These are phyloP conservation scores for Helicocarpus griseus DNA, from an alignment of 2,329 filamentous ascomycete genomes.

Conservation along the genomic window DNA sequence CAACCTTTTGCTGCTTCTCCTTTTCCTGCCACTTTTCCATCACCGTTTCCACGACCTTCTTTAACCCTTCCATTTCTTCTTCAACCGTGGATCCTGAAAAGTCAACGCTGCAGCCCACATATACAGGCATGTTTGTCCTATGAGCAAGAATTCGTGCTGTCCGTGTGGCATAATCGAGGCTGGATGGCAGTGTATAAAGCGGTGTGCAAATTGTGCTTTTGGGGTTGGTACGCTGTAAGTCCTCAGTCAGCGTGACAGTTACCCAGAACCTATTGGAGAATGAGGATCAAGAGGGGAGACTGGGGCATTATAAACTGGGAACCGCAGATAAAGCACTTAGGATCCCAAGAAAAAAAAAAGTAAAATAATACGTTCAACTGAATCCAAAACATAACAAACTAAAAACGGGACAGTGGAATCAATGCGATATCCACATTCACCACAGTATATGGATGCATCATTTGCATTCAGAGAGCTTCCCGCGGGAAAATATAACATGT, in stretches of 20 bases:
- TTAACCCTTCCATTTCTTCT: conserved; percentile 88
- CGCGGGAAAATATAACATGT: neutral
- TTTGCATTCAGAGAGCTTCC: too few relatives aligned
- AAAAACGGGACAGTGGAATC: too few relatives aligned
- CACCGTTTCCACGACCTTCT: conserved; percentile 61
- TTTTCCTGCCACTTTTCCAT: conserved; percentile 38
- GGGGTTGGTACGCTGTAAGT: conserved; percentile 28
- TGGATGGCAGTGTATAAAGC: conserved; percentile 62
- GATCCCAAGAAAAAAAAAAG: too few relatives aligned
- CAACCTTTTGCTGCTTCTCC: neutral
- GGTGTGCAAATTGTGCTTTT: conserved; percentile 61
- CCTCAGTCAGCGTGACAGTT: neutral
- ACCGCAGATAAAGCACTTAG: too few relatives aligned
- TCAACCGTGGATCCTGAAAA: conserved; percentile 74
- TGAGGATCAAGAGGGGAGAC: too few relatives aligned
- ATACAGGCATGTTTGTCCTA: conserved; percentile 64
- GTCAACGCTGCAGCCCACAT: conserved; percentile 80
- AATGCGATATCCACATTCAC: too few relatives aligned
- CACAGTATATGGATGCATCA: too few relatives aligned
- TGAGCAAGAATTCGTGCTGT: conserved; percentile 75
- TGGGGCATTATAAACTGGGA: too few relatives aligned
- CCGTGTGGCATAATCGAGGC: conserved; percentile 76
- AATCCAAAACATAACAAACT: too few relatives aligned
- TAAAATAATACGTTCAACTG: too few relatives aligned
- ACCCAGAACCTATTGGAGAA: too few relatives aligned